These are phyloP conservation scores for Gelatoporia subvermispora DNA, from an alignment of 768 basidiomycete species.

Conservation along the genomic window DNA sequence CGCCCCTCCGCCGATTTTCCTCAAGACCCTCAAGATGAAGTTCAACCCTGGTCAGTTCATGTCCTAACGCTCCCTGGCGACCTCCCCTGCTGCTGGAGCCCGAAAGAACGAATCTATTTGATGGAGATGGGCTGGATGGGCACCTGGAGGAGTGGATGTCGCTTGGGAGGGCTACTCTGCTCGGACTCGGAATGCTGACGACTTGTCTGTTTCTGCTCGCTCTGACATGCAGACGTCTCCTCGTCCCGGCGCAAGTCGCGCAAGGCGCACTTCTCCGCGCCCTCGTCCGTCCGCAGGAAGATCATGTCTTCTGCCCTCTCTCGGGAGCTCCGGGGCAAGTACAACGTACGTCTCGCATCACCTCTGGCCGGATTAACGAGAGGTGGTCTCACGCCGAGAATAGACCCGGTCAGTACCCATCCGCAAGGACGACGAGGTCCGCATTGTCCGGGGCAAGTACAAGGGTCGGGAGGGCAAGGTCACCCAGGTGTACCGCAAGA, in stretches of 20 bases:
- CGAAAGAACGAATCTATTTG: slow-evolving; percentile 25
- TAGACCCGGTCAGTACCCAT: slow-evolving; percentile 90
- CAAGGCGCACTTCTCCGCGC: slow-evolving; percentile 96
- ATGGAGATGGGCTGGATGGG: slow-evolving; percentile 52
- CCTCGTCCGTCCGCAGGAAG: slow-evolving; percentile 92
- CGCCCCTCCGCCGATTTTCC: slow-evolving; percentile 43
- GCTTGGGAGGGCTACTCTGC: slow-evolving; percentile 5
- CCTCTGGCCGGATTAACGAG: background rate
- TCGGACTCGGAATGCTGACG: slow-evolving; percentile 2
- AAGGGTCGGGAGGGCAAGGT: slow-evolving; percentile 99
- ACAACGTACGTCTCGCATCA: slow-evolving; percentile 56
- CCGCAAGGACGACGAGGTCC: slow-evolving; percentile 97
- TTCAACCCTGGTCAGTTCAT: slow-evolving; percentile 71
- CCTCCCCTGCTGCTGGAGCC: slow-evolving; percentile 15
- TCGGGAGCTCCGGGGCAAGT: slow-evolving; percentile 89
- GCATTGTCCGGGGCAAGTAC: slow-evolving; percentile 95
- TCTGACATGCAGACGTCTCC: slow-evolving; percentile 60
- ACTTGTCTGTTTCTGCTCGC: slow-evolving; percentile 22
- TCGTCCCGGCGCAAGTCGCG: slow-evolving; percentile 96
- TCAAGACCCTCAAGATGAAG: slow-evolving; percentile 68
- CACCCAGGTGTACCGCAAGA: slow-evolving; percentile 96
- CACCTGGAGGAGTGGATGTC: slow-evolving; percentile 37
- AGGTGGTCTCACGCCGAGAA: slow-evolving; percentile 2
- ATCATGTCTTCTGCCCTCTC: slow-evolving; percentile 96
- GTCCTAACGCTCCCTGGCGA: slow-evolving; percentile 17